Base-by-base conservation (phyloP, 306 rosid species). In the Ceratonia siliqua region DNA sequence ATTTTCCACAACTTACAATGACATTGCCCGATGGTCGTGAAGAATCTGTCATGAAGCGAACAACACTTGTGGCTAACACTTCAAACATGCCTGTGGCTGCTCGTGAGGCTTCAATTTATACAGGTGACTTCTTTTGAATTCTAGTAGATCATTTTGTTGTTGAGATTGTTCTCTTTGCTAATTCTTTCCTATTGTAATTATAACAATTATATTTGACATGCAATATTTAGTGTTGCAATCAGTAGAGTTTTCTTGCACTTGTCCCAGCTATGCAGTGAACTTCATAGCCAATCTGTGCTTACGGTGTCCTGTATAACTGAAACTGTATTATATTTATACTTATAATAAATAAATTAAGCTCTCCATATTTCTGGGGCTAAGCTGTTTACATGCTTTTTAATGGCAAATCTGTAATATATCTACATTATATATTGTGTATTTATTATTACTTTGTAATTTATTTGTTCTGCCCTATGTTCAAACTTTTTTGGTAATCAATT, bases 11-110 rank as follows among this genome's bases (percentile, higher is more conserved):
- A 92, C 88, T 95, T 84, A 95, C 99, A 68, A 95, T 95, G 99
- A 92, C 99, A 76, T 85, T 95, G 81, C 99, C 99, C 62, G 99
- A 95, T 79, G 99, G 99, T 7, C 99, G 99, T 72, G 99, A 95
- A 85, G 99, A 95, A 85, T 95, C 99, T 82, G 99, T 95, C 75
- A 92, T 95, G 99, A 95, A 92, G 86, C 97, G 99, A 43, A 95
- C 99, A 33, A 95, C 99, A 18, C 93, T 95, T 41, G 99, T 95
- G 76, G 99, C 99, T 65, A 95, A 95, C 88, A 95, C 99, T 83
- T 95, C 99, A 81, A 95, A 95, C 82, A 95, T 95, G 99, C 99
- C 97, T 52, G 98, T 95, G 88, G 99, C 99, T 84, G 99, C 99
- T 82, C 99, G 99, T 85, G 99, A 95, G 83, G 99, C 99, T 87